Conservation (phyloP, 2,329 filamentous ascomycete species). For the Colletotrichum limetticola region DNA sequence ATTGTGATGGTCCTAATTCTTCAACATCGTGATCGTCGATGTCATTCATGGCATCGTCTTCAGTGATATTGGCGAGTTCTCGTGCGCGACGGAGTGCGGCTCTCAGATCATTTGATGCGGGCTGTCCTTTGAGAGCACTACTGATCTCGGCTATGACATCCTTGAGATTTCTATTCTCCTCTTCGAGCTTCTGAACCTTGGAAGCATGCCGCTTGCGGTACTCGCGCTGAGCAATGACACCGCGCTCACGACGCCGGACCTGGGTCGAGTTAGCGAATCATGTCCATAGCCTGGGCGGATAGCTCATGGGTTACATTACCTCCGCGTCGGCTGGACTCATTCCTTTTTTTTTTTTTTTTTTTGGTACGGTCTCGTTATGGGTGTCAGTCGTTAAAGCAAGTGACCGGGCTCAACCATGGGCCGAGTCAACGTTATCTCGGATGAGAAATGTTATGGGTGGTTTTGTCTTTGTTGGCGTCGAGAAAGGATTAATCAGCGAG, state of each 20-base stretch:
- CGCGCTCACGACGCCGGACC: conserved; percentile 34
- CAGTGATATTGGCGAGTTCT: conserved; percentile 1
- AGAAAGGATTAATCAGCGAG: neutral
- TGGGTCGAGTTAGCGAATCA: conserved; percentile 2
- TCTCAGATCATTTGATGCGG: neutral
- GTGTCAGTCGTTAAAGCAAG: neutral
- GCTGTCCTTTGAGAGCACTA: neutral
- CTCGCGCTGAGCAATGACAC: conserved; percentile 38
- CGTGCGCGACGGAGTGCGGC: conserved; percentile 7
- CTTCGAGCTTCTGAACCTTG: conserved; percentile 36
- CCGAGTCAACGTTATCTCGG: neutral
- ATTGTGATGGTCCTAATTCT: neutral
- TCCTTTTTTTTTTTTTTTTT: neutral
- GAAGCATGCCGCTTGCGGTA: conserved; percentile 39
- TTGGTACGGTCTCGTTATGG: neutral
- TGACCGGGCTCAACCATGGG: neutral
- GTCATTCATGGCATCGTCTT: neutral
- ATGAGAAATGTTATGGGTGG: no score
- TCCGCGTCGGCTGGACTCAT: conserved; percentile 7
- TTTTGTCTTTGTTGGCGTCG: neutral
- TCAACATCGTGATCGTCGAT: neutral
- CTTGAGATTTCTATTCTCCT: conserved; percentile 36
- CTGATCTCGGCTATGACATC: conserved; percentile 24
- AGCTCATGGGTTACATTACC: neutral
- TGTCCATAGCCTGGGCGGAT: neutral